phyloP scores from a whole-genome alignment of 495 filamentous ascomycete species.

The Parachaetomium inaequale region DNA sequence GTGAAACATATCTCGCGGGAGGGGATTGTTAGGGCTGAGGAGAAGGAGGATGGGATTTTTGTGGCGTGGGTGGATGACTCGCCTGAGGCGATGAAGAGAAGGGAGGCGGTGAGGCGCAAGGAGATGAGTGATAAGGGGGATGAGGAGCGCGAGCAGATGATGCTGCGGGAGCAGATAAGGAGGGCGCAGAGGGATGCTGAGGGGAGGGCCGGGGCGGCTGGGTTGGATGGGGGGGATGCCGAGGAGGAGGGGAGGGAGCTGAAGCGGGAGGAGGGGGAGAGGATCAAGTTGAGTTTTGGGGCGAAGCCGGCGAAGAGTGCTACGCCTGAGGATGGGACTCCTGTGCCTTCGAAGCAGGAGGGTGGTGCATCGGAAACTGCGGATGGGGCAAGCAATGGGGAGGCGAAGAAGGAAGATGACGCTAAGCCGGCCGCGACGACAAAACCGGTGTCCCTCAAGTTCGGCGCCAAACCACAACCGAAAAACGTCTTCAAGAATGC shows the following conservation, averaged over 20 bases:
- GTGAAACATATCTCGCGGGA: conserved; percentile 78
- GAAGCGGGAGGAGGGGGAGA: conserved; percentile 73
- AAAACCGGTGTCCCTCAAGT: conserved; percentile 55
- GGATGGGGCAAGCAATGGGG: conserved; percentile 3
- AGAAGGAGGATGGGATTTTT: conserved; percentile 82
- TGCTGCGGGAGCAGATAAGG: conserved; percentile 76
- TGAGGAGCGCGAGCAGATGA: conserved; percentile 77
- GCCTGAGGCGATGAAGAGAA: conserved; percentile 72
- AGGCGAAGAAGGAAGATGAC: conserved; percentile 18
- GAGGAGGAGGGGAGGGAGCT: conserved; percentile 43
- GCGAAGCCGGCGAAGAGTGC: conserved; percentile 5
- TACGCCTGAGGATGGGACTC: not conserved
- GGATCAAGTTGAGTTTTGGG: conserved; percentile 74
- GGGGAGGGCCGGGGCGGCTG: conserved; percentile 37
- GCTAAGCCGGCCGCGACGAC: conserved; percentile 11
- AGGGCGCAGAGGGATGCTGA: conserved; percentile 60
- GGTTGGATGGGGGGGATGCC: not conserved
- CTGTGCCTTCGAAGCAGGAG: not conserved
- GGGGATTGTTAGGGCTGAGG: conserved; percentile 80
- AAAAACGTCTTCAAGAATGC: conserved; percentile 87
- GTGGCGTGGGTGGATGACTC: conserved; percentile 89
- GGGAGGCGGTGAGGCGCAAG: conserved; percentile 76
- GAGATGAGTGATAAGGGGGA: conserved; percentile 84
- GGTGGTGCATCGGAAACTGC: not conserved
- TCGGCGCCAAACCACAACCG: conserved; percentile 54